These are phyloP conservation scores for Plasmodium chabaudi DNA, from an alignment of 169 alveolate genomes.

Conservation along the genomic window DNA sequence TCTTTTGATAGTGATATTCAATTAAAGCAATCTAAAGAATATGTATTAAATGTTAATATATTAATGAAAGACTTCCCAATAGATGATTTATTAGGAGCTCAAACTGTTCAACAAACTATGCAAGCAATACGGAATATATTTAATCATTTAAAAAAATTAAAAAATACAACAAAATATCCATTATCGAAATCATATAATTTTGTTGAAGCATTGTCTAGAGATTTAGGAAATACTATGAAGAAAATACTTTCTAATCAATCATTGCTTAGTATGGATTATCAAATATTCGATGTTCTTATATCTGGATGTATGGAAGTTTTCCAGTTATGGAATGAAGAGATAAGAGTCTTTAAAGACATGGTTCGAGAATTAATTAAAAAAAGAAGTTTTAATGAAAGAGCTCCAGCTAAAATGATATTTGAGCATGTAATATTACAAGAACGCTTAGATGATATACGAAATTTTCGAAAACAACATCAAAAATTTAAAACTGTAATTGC, in stretches of 20 bases:
- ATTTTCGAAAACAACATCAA: constrained; percentile 94
- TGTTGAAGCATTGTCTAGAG: constrained; percentile 94
- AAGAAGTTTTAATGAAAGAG: constrained; percentile 89
- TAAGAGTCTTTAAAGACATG: constrained; percentile 90
- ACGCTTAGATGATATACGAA: constrained; percentile 92
- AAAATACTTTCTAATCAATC: constrained; percentile 76
- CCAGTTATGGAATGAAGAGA: constrained; percentile 94
- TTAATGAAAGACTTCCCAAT: constrained; percentile 97
- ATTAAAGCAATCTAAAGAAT: constrained; percentile 91
- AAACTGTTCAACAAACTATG: constrained; percentile 89
- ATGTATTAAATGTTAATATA: constrained; percentile 91
- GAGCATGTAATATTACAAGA: constrained; percentile 90
- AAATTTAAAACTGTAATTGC: constrained; percentile 92
- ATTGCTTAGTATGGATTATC: constrained; percentile 90
- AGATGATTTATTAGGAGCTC: constrained; percentile 93
- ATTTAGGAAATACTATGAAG: constrained; percentile 79
- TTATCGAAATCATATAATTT: constrained; percentile 91
- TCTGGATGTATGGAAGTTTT: constrained; percentile 91
- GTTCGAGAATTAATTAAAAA: constrained; percentile 89
- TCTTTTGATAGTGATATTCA: constrained; percentile 96
- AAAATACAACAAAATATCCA: constrained; percentile 91
- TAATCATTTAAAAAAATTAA: constrained; percentile 92
- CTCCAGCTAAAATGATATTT: constrained; percentile 89
- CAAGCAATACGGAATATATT: constrained; percentile 93
- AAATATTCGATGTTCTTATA: constrained; percentile 88